Base-by-base conservation (phyloP, 2,329 filamentous ascomycete species). In the Scytalidium sp. region DNA sequence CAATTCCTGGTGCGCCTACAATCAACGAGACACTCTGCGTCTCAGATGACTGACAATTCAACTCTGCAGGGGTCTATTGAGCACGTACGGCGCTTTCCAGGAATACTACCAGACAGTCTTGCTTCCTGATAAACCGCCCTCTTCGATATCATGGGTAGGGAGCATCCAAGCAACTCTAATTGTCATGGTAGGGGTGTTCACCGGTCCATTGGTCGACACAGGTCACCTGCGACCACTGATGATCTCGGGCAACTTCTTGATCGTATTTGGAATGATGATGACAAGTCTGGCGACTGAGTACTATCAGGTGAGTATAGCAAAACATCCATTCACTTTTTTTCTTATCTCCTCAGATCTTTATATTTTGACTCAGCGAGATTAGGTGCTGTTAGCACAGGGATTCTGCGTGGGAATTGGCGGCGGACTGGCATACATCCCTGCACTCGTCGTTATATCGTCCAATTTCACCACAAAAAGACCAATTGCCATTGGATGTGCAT, bases 121-220 rank as follows among this genome's bases (percentile, higher is more conserved):
- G 19, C 64, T 83, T 3, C 61, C 57, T 8, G 43, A 67, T 3
- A 75, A 79, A 53, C 75, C 77, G 0, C 54, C 75, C 3, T 78
- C 75, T 43, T 74, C 73, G 0, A 70, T 84, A 19, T 68, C 79
- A n/a, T 84, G 80, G 80, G 82, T 83, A 39, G 72, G 76, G 0
- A 79, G 78, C 1, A 60, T 82, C 2, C 72, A 81, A 50, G 65
- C 73, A 19, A 77, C 75, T 53, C 70, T 79, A 56, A 70, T 84
- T 67, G 54, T 64, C 29, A 54, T 59, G 13, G 51, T 74, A 59
- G 81, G 83, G 0, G 80, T 81, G 0, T 56, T 86, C 15, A 73
- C 84, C 9, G 85, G 85, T 1, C 78, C 76, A 40, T 41, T 84
- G 0, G 85, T 76, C 55, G 85, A 88, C 58, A 76, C 70, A 43